Percentiles rank a stretch among this genome's conserved stretches.
Evolutionary conservation across 140 eudicot species (phyloP).

Genomic region (Cichorium intybus): DNA sequence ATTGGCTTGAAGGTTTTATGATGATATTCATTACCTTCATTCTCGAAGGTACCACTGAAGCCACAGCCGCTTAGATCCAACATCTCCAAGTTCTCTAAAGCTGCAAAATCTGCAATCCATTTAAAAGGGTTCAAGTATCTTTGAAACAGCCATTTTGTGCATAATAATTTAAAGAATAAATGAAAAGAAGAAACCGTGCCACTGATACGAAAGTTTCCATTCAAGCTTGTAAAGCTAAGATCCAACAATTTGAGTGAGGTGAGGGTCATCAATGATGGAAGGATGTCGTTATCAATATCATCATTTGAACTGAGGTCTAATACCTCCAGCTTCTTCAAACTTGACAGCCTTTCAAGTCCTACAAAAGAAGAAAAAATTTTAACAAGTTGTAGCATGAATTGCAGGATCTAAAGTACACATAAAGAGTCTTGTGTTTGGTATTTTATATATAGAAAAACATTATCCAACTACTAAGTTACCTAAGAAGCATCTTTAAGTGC

Average conservation of each 20-base stretch:
- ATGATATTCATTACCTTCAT: slow-evolving; percentile 14
- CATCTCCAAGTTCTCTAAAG: slow-evolving; percentile 26
- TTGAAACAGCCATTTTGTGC: neutral
- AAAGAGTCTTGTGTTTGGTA: too few relatives aligned
- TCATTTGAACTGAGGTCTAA: neutral
- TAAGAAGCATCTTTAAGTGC: neutral
- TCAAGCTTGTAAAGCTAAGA: neutral
- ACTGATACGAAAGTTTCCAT: neutral
- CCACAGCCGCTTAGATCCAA: neutral
- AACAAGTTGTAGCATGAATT: too few relatives aligned
- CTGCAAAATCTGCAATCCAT: slow-evolving; percentile 19
- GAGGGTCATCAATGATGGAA: slow-evolving; percentile 14
- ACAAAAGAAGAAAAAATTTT: neutral
- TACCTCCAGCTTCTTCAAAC: slow-evolving; percentile 32
- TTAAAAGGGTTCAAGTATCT: neutral
- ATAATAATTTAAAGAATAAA: neutral
- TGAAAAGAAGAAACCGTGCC: slow-evolving; percentile 5
- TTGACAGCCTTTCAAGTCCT: slow-evolving; percentile 24
- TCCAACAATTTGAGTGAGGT: slow-evolving; percentile 17
- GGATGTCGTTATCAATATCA: neutral
- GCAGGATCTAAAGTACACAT: too few relatives aligned
- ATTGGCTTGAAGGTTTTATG: neutral
- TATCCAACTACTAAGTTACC: neutral
- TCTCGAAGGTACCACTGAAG: slow-evolving; percentile 1
- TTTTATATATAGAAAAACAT: neutral